Evolutionary conservation across 495 filamentous ascomycete genomes (phyloP).

Genomic region (Penicillium crystallinum): DNA sequence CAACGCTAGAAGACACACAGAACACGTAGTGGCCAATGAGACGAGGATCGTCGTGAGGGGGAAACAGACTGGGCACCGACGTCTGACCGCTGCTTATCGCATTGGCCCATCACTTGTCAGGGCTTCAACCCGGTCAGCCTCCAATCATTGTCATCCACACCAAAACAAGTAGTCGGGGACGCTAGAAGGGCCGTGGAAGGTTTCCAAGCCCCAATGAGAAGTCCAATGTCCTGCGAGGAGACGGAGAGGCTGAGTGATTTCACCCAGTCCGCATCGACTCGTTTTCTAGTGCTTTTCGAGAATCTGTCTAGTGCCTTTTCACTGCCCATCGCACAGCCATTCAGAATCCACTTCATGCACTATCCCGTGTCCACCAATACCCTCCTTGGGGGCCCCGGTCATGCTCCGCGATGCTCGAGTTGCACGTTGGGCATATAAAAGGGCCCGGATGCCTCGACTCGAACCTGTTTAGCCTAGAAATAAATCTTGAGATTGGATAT

Average conservation of each 20-base stretch:
- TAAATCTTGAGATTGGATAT: no score
- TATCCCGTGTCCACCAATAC: conserved; percentile 5
- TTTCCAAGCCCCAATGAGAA: conserved; percentile 11
- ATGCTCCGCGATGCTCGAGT: background rate
- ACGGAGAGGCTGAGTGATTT: conserved; percentile 11
- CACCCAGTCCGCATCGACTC: background rate
- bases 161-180: background rate
- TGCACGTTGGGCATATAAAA: conserved; percentile 4
- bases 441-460: background rate
- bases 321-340: background rate
- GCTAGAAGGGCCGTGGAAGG: conserved; percentile 22
- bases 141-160: conserved; percentile 5
- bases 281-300: conserved; percentile 3
- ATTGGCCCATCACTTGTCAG: conserved; percentile 1
- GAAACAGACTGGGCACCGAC: background rate
- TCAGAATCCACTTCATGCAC: background rate
- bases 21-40: conserved; percentile 3
- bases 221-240: conserved; percentile 16
- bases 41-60: conserved; percentile 8
- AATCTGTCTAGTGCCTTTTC: background rate
- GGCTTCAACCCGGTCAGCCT: background rate
- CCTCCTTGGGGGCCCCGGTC: background rate
- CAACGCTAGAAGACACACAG: conserved; percentile 26
- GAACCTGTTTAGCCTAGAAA: no score
- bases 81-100: conserved; percentile 24